Evolutionary conservation across 345 rosid genomes (phyloP).

Genomic region (Raphanus sativus): DNA sequence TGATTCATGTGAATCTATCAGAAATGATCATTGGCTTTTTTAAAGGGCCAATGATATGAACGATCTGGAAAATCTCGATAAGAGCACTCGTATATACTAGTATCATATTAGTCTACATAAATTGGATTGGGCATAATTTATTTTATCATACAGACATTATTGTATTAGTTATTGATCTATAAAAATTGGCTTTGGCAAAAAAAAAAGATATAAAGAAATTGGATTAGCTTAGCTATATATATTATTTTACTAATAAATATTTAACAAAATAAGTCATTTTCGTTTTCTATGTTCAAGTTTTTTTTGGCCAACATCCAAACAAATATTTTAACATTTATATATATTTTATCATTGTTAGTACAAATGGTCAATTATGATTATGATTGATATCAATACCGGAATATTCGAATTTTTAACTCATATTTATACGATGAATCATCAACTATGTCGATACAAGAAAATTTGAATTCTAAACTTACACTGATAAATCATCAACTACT

Average conservation of each 20-base stretch:
- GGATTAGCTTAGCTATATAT: slow-evolving; percentile 1
- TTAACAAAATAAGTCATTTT: neutral
- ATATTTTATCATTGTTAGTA: neutral
- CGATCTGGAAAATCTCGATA: slow-evolving; percentile 26
- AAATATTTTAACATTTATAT: neutral
- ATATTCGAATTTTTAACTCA: neutral
- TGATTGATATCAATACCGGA: neutral
- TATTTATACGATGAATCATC: neutral
- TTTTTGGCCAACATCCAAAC: neutral
- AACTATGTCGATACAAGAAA: neutral
- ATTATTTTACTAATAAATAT: neutral
- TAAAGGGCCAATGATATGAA: slow-evolving; percentile 14
- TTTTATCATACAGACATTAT: neutral
- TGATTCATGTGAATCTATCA: neutral
- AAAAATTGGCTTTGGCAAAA: neutral
- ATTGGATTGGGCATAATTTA: neutral
- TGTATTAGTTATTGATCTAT: neutral
- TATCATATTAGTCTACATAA: slow-evolving; percentile 8
- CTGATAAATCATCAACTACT: neutral
- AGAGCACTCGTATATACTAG: neutral
- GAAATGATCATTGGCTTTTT: neutral
- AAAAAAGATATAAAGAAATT: neutral
- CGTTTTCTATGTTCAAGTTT: neutral
- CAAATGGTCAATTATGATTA: neutral
- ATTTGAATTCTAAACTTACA: neutral